A percentile compares a stretch with the other conserved stretches of the same genome.
Evolutionary conservation across 148 eudicot species (phyloP).

Genomic region (Amaranthus hypochondriacus): DNA sequence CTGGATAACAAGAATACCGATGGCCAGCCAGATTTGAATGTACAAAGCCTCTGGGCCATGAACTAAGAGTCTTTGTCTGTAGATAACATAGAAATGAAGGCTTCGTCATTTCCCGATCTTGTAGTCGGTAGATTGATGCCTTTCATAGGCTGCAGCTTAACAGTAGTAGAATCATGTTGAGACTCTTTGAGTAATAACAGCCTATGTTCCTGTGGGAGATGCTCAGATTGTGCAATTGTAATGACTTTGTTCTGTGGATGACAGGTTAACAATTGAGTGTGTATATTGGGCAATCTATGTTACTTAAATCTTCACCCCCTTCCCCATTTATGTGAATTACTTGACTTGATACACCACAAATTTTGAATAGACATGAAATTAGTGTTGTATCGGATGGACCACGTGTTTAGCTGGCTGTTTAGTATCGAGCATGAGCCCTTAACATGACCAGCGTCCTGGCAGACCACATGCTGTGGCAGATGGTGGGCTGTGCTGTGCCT

Average conservation of each 20-base stretch:
- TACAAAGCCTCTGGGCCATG: background rate
- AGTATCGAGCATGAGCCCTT: too few relatives aligned
- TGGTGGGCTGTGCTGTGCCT: too few relatives aligned
- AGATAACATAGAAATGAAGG: constrained; percentile 7
- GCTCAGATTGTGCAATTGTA: background rate
- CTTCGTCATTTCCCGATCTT: background rate
- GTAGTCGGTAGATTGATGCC: constrained; percentile 2
- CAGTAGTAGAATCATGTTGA: background rate
- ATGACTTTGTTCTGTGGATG: background rate
- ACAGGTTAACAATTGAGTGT: background rate
- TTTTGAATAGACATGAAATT: too few relatives aligned
- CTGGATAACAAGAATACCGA: constrained; percentile 9
- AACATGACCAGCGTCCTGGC: too few relatives aligned
- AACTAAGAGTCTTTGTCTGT: background rate
- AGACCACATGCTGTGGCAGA: too few relatives aligned
- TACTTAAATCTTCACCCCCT: too few relatives aligned
- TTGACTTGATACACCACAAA: too few relatives aligned
- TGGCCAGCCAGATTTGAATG: constrained; percentile 2
- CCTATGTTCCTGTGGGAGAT: background rate
- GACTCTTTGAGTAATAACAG: background rate
- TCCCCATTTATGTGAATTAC: too few relatives aligned
- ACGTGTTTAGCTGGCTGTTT: too few relatives aligned
- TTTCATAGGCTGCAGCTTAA: background rate
- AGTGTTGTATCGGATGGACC: too few relatives aligned
- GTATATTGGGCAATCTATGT: background rate